These are phyloP conservation scores for Skeletonema tropicum DNA, from an alignment of 108 stramenopile species.

Conservation along the genomic window DNA sequence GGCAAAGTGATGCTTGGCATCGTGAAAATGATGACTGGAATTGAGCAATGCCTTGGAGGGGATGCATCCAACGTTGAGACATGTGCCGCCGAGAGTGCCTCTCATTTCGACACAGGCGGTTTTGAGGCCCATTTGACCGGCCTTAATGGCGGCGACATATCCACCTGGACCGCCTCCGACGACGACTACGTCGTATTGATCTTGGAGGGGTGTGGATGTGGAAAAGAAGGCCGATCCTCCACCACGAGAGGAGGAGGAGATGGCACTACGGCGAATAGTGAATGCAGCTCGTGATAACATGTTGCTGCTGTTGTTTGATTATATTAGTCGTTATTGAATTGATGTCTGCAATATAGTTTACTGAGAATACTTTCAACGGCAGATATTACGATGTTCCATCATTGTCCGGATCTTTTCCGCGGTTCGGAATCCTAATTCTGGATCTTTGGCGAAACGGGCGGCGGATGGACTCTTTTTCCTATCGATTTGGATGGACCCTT, in stretches of 20 bases:
- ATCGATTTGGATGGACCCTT: too few relatives aligned
- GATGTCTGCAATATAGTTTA: too few relatives aligned
- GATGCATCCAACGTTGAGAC: slow-evolving; percentile 99
- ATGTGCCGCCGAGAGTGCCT: slow-evolving; percentile 94
- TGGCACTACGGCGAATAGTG: slow-evolving; percentile 9
- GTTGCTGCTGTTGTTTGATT: background rate
- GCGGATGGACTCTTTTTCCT: too few relatives aligned
- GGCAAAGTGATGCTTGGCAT: slow-evolving; percentile 94
- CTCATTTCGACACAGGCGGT: slow-evolving; percentile 99
- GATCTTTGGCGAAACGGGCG: background rate
- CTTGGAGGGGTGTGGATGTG: slow-evolving; percentile 28
- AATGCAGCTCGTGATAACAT: slow-evolving; percentile 31
- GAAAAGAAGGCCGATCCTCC: slow-evolving; percentile 16
- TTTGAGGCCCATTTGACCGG: slow-evolving; percentile 96
- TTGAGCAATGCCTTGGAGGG: slow-evolving; percentile 98
- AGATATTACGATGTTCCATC: too few relatives aligned
- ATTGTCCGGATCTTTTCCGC: too few relatives aligned
- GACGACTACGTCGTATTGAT: slow-evolving; percentile 52
- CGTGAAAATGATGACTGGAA: slow-evolving; percentile 95
- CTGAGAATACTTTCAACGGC: too few relatives aligned
- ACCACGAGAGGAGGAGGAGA: too few relatives aligned
- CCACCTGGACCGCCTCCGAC: slow-evolving; percentile 98
- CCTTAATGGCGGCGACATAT: slow-evolving; percentile 99
- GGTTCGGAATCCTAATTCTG: background rate
- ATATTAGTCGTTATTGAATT: too few relatives aligned